Evolutionary conservation across 1,284 basidiomycete genomes (phyloP).

Genomic region (Coniophora puteana): DNA sequence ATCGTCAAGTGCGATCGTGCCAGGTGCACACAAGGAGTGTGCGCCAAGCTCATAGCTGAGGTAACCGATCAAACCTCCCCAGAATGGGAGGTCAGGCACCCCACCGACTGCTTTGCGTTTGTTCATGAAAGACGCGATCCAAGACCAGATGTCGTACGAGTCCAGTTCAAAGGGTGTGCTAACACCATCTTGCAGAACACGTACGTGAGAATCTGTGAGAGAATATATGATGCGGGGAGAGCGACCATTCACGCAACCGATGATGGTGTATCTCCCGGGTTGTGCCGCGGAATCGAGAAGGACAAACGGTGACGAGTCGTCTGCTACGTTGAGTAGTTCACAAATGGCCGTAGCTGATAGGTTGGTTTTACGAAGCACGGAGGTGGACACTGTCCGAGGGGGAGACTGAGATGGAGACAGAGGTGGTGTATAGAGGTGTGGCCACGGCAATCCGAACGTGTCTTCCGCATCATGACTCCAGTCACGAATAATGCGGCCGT

Average conservation of each 20-base stretch:
- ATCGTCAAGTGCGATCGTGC: conserved; percentile 17
- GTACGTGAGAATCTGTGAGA: conserved; percentile 44
- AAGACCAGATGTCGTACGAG: conserved; percentile 59
- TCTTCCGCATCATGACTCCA: conserved; percentile 37
- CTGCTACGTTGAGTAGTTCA: conserved; percentile 54
- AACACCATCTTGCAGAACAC: conserved; percentile 34
- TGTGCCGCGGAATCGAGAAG: conserved; percentile 70
- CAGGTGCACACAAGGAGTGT: conserved; percentile 41
- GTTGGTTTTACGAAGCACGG: conserved; percentile 38
- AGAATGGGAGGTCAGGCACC: conserved; percentile 57
- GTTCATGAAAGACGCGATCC: conserved; percentile 68
- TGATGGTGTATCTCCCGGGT: conserved; percentile 71
- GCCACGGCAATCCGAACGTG: conserved; percentile 53
- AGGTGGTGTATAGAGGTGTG: conserved; percentile 25
- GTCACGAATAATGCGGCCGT: conserved; percentile 32
- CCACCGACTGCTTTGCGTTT: conserved; percentile 44
- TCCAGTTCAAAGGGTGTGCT: conserved; percentile 34
- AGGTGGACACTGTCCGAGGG: conserved; percentile 33
- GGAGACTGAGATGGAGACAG: conserved; percentile 18
- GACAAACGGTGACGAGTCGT: conserved; percentile 62
- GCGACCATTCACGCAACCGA: conserved; percentile 50
- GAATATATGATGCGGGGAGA: conserved; percentile 57
- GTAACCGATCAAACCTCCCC: conserved; percentile 73
- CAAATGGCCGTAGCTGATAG: conserved; percentile 44
- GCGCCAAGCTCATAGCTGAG: conserved; percentile 77